Percentiles rank a stretch among this genome's conserved stretches.
phyloP scores from a whole-genome alignment of 495 filamentous ascomycete genomes.

The Xanthoparmelia taractica region DNA sequence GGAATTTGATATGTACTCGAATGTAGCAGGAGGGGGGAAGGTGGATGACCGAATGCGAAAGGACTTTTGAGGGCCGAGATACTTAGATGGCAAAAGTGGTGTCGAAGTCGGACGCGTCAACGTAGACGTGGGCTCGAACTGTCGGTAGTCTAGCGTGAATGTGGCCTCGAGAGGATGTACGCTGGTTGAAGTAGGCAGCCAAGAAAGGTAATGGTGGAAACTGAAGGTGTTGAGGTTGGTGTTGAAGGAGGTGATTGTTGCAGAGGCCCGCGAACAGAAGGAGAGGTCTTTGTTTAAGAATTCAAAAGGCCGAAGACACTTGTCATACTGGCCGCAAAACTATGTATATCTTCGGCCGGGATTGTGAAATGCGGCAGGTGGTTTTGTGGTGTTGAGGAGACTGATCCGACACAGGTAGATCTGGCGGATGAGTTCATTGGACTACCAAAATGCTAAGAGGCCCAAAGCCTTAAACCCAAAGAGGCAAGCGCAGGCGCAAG shows the following conservation, averaged over 20 bases:
- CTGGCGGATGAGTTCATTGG: not conserved
- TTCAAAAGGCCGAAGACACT: not conserved
- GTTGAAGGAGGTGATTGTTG: not conserved
- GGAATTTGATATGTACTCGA: not conserved
- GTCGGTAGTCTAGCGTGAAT: not conserved
- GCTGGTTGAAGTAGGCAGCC: not conserved
- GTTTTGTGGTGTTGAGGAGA: not conserved
- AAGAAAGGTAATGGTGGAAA: not conserved
- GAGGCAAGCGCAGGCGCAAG: conserved; percentile 5
- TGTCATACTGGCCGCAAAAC: not conserved
- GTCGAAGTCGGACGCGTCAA: not conserved
- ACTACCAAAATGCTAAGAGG: not conserved
- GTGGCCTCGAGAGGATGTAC: not conserved
- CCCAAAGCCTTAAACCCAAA: conserved; percentile 6
- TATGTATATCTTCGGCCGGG: not conserved
- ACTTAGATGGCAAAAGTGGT: not conserved
- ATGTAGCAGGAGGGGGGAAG: not conserved
- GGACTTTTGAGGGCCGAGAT: not conserved
- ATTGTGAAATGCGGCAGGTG: no score
- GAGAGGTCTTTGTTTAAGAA: not conserved
- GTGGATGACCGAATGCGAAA: not conserved
- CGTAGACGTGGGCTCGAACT: not conserved
- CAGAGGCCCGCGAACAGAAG: conserved; percentile 3
- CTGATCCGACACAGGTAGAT: not conserved
- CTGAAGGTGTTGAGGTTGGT: not conserved